Conservation (phyloP, 106 monocot genomes). For the Dendrobium huoshanense region DNA sequence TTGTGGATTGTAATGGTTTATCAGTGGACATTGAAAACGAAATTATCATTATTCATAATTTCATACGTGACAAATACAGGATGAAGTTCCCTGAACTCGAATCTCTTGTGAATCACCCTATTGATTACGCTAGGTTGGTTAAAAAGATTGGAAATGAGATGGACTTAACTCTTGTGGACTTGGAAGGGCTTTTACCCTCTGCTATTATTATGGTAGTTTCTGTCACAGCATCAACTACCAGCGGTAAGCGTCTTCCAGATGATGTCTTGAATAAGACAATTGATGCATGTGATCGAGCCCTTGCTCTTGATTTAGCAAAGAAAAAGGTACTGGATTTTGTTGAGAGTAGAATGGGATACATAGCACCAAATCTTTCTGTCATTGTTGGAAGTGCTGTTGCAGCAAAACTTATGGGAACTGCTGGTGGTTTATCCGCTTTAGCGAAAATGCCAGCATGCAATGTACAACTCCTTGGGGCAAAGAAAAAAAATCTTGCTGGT, state of each 20-base stretch:
- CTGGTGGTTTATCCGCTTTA: slow-evolving; percentile 84
- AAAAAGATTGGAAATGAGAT: slow-evolving; percentile 97
- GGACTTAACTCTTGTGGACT: slow-evolving; percentile 86
- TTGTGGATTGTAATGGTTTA: slow-evolving; percentile 94
- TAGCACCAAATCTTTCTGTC: slow-evolving; percentile 91
- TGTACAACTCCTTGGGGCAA: slow-evolving; percentile 88
- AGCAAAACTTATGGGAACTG: slow-evolving; percentile 94
- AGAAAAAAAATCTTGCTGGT: slow-evolving; percentile 91
- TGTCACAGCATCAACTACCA: slow-evolving; percentile 97
- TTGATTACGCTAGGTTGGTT: slow-evolving; percentile 95
- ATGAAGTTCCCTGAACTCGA: slow-evolving; percentile 96
- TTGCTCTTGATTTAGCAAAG: slow-evolving; percentile 76
- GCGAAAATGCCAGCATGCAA: slow-evolving; percentile 98
- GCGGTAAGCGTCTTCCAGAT: slow-evolving; percentile 83
- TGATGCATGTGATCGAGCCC: slow-evolving; percentile 89
- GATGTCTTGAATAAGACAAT: slow-evolving; percentile 78
- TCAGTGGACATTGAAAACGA: slow-evolving; percentile 98
- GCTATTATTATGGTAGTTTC: slow-evolving; percentile 99
- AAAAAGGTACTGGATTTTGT: slow-evolving; percentile 97
- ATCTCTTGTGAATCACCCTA: slow-evolving; percentile 89
- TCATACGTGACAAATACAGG: slow-evolving; percentile 93
- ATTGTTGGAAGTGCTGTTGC: slow-evolving; percentile 96
- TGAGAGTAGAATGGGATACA: slow-evolving; percentile 92
- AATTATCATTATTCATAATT: slow-evolving; percentile 94
- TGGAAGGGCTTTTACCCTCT: slow-evolving; percentile 94